Evolutionary conservation across 257 asterid species (phyloP), one percentile per base, ranked within the genome.

Genomic region (Fraxinus anomala): DNA sequence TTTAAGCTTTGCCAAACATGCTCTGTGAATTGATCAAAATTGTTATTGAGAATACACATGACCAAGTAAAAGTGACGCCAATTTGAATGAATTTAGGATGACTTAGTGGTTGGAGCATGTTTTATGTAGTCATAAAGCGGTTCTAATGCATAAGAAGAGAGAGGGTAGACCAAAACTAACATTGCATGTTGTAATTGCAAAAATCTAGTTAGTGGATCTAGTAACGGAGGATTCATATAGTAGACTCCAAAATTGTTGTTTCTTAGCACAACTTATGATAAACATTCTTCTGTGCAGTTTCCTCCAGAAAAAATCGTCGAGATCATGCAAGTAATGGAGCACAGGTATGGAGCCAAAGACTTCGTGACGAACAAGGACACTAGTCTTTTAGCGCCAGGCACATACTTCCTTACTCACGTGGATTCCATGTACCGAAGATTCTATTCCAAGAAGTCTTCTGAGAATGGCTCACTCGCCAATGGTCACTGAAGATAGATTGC

Each of bases 381-480:
- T 14, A 96, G 98, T 82, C 95, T 91, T 81, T 92, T 96, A 47
- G 85, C 91, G 16, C 93, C 97, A 0, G 99, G 97, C 66, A 86
- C 98, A 6, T 93, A 89, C 85, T 96, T 89, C 72, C 97, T 96
- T 79, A 92, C 97, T 19, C 96, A 93, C 77, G 98, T 96, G 30
- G 99, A 96, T 81, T 92, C 98, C 69, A 91, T 84, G 85, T 96
- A 92, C 88, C 85, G 98, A 39, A 88, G 99, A 85, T 96, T 89
- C 87, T 96, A 96, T 6, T 74, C 95, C 34, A 87, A 84, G 91
- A 96, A 96, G 80, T 86, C 93, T 66, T 68, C 7, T 13, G 96
- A 88, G 78, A 85, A 88, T 54, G 97, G 92, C 23, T 68, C 71
- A 61, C 0, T 88, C 24, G 89, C 90, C 61, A 95, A 95, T 1